Conservation (phyloP, 2,329 filamentous ascomycete genomes). For the Aspergillus aculeatus region DNA sequence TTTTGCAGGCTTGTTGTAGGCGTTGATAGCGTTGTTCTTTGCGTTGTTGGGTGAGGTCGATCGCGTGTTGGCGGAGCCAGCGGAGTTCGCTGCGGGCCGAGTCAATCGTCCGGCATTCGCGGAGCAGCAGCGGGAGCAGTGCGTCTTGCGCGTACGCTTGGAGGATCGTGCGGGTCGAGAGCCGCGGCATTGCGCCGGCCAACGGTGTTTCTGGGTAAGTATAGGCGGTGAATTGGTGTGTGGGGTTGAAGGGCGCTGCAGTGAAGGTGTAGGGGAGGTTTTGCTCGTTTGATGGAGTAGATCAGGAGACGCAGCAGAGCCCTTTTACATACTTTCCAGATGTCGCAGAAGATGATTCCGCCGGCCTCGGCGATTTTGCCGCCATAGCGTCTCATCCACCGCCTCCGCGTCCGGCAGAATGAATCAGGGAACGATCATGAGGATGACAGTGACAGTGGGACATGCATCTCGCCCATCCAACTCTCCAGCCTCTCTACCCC, state of each 20-base stretch:
- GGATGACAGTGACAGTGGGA: background rate
- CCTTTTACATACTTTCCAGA: too few relatives aligned
- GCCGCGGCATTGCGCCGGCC: conserved; percentile 41
- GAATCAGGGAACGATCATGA: background rate
- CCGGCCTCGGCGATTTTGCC: background rate
- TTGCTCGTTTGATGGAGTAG: too few relatives aligned
- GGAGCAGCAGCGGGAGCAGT: conserved; percentile 44
- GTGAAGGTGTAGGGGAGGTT: too few relatives aligned
- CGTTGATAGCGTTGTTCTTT: too few relatives aligned
- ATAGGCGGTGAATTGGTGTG: too few relatives aligned
- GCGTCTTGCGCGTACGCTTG: conserved; percentile 35
- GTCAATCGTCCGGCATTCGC: conserved; percentile 44
- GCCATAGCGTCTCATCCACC: background rate
- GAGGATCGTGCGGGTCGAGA: conserved; percentile 37
- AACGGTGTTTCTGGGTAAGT: background rate
- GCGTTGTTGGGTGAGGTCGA: conserved; percentile 13
- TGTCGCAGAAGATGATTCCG: too few relatives aligned
- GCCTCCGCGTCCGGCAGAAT: background rate
- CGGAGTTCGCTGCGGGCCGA: conserved; percentile 49
- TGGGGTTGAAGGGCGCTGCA: too few relatives aligned
- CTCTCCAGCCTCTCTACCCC: conserved; percentile 17
- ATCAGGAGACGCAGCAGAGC: too few relatives aligned
- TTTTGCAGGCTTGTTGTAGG: too few relatives aligned
- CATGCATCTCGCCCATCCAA: conserved; percentile 28
- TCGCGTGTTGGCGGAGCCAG: conserved; percentile 45